Percentiles rank a stretch among this genome's conserved stretches.
phyloP scores from a whole-genome alignment of 495 filamentous ascomycete species.

The Cercophora sp. region DNA sequence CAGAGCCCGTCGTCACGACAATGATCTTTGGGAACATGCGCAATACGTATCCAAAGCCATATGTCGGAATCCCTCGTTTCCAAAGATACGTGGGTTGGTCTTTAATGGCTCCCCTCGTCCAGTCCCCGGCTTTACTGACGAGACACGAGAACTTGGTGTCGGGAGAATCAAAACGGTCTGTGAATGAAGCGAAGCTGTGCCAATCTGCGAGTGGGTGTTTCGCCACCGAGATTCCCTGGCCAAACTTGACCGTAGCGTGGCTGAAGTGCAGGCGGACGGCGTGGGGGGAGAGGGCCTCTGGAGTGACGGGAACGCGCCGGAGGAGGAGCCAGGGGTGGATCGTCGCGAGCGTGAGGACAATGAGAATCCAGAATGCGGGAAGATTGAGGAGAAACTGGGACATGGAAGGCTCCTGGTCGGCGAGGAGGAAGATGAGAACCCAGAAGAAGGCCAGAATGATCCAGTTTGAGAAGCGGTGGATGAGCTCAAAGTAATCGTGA shows the following conservation, averaged over 20 bases:
- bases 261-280: conserved; percentile 66
- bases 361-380: conserved; percentile 66
- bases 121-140: conserved; percentile 66
- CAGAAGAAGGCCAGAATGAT: conserved; percentile 57
- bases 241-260: conserved; percentile 46
- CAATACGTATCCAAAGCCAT: conserved; percentile 61
- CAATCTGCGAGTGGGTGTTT: conserved; percentile 64
- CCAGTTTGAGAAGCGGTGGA: conserved; percentile 66
- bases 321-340: conserved; percentile 66
- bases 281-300: conserved; percentile 63
- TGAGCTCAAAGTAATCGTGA: conserved; percentile 62
- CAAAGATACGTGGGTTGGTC: conserved; percentile 52
- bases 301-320: conserved; percentile 53
- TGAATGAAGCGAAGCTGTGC: conserved; percentile 77
- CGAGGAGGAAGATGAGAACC: conserved; percentile 55
- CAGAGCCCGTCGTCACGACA: conserved; percentile 66
- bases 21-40: conserved; percentile 58
- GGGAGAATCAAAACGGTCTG: conserved; percentile 34
- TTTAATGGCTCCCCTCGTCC: conserved; percentile 55
- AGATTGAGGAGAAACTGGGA: conserved; percentile 45
- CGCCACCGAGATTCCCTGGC: conserved; percentile 49
- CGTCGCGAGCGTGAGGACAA: conserved; percentile 55
- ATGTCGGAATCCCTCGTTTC: conserved; percentile 48
- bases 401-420: conserved; percentile 25
- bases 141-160: conserved; percentile 54